Conservation (phyloP, 805 yeast genomes). For the Metschnikowia lunata region DNA sequence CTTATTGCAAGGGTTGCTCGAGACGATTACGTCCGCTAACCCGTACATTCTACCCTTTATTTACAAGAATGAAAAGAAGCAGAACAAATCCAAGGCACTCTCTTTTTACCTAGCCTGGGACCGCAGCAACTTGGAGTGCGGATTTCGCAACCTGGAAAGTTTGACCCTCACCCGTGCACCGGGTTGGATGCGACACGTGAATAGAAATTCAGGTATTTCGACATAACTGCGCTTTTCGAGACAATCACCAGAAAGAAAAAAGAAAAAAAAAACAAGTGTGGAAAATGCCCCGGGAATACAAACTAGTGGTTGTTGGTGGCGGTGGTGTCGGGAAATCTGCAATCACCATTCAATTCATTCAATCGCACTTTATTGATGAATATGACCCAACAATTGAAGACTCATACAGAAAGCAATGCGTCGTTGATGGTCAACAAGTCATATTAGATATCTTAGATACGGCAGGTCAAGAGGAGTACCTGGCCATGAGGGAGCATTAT, state of each 20-base stretch:
- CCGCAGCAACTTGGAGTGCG: too few species aligned
- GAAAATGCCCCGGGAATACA: slow-evolving; percentile 63
- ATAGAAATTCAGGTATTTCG: neutral
- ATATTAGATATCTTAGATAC: slow-evolving; percentile 83
- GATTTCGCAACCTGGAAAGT: too few species aligned
- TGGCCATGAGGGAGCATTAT: slow-evolving; percentile 81
- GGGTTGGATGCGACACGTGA: neutral
- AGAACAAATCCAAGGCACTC: too few species aligned
- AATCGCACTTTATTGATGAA: slow-evolving; percentile 93
- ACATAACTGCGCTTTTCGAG: neutral
- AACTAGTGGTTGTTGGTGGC: slow-evolving; percentile 95
- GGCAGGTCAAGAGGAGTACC: slow-evolving; percentile 97
- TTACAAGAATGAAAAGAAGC: too few species aligned
- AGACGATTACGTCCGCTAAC: too few species aligned
- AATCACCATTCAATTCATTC: slow-evolving; percentile 89
- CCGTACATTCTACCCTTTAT: too few species aligned
- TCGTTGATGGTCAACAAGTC: slow-evolving; percentile 66
- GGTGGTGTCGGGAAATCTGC: slow-evolving; percentile 99
- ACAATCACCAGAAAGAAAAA: too few species aligned
- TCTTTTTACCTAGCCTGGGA: too few species aligned
- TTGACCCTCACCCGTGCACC: neutral
- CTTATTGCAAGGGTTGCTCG: too few species aligned
- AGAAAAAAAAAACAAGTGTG: neutral
- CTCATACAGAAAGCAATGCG: slow-evolving; percentile 82
- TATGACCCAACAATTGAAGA: slow-evolving; percentile 98